phyloP scores from a whole-genome alignment of 805 yeast species.

The Candida golubevii region DNA sequence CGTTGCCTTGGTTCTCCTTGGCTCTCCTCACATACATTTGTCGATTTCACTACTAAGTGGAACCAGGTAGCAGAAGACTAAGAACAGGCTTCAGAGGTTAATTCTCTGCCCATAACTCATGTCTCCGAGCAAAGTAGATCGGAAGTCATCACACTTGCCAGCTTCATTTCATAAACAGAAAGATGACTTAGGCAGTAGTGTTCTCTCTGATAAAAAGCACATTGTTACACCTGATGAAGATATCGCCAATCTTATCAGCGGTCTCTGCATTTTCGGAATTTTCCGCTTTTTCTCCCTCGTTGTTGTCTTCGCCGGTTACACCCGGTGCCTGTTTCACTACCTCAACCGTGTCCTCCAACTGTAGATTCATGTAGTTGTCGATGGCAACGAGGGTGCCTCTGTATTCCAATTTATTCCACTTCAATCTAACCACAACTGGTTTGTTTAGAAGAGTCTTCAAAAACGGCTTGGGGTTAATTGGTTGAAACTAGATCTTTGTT shows the following conservation, averaged over 20 bases:
- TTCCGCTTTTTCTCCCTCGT: not conserved
- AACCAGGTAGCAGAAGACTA: too few relatives aligned
- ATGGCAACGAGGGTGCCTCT: conserved; percentile 71
- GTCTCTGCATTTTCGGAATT: conserved; percentile 24
- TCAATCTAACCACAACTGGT: conserved; percentile 70
- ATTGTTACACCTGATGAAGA: conserved; percentile 87
- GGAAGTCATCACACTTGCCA: too few relatives aligned
- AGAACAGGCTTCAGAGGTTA: too few relatives aligned
- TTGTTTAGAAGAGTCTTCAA: conserved; percentile 70
- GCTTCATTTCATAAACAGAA: not conserved
- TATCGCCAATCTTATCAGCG: conserved; percentile 54
- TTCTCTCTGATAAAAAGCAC: conserved; percentile 68
- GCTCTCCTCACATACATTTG: too few relatives aligned
- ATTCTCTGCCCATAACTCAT: too few relatives aligned
- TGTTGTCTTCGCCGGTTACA: conserved; percentile 26
- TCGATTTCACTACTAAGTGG: too few relatives aligned
- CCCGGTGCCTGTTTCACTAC: conserved; percentile 32
- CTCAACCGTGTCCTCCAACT: conserved; percentile 55
- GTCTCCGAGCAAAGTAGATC: too few relatives aligned
- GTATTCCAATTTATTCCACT: conserved; percentile 89
- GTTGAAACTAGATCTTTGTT: conserved; percentile 37
- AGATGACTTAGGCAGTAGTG: not conserved
- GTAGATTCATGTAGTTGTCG: conserved; percentile 91
- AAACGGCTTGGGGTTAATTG: conserved; percentile 89
- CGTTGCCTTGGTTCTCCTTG: too few relatives aligned